phyloP scores from a whole-genome alignment of 2,329 filamentous ascomycete species.

The Diaporthe vexans region DNA sequence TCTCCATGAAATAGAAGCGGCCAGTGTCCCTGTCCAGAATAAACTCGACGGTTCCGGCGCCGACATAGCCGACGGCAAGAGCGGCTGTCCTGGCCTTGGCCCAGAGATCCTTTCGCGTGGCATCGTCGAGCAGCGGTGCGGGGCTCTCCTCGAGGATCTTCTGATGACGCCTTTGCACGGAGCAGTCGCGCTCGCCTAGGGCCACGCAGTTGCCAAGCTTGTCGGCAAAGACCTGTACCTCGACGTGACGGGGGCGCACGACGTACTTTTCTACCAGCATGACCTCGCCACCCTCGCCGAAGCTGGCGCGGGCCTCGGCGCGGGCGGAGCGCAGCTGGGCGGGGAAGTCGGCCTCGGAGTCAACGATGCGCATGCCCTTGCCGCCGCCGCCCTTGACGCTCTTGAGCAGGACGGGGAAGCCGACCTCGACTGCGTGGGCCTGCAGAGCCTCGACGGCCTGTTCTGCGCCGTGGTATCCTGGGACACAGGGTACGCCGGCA shows the following conservation, averaged over 20 bases:
- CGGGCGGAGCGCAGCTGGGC: conserved; percentile 79
- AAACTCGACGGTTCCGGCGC: conserved; percentile 91
- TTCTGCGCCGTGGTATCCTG: conserved; percentile 91
- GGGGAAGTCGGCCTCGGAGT: conserved; percentile 76
- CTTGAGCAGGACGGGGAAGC: conserved; percentile 82
- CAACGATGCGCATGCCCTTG: conserved; percentile 86
- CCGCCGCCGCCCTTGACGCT: conserved; percentile 85
- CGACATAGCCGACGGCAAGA: conserved; percentile 87
- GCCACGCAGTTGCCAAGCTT: conserved; percentile 82
- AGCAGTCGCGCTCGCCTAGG: conserved; percentile 91
- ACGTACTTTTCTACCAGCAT: conserved; percentile 91
- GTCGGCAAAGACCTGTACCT: conserved; percentile 93
- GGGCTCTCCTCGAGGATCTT: conserved; percentile 94
- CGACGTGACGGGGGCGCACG: conserved; percentile 83
- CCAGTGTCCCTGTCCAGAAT: conserved; percentile 87
- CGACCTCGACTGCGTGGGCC: conserved; percentile 78
- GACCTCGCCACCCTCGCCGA: conserved; percentile 83
- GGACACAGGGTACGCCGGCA: conserved; percentile 96
- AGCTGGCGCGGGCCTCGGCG: conserved; percentile 82
- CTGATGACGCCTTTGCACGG: conserved; percentile 87
- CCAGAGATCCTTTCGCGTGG: conserved; percentile 73
- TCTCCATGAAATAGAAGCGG: conserved; percentile 86
- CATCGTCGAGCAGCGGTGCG: conserved; percentile 75
- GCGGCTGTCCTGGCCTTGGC: conserved; percentile 75
- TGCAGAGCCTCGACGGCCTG: conserved; percentile 76